phyloP scores from a whole-genome alignment of 2,329 filamentous ascomycete genomes.

The Cladosporium oxysporum region DNA sequence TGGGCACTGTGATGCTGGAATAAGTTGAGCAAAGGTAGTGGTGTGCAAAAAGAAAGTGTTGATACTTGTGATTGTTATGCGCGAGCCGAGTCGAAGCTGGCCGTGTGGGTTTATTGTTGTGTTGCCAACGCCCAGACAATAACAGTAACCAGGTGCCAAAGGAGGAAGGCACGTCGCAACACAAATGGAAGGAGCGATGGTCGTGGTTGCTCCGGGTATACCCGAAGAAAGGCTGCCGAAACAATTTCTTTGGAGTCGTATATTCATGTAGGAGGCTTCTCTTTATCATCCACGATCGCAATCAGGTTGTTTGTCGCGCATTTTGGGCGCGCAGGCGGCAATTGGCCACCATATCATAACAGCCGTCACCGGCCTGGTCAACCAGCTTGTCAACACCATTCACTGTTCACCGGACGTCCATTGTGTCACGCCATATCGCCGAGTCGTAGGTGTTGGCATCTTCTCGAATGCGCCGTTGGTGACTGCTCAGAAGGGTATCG shows the following conservation, averaged over 20 bases:
- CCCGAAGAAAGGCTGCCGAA: background rate
- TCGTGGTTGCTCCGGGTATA: background rate
- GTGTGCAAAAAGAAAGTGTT: background rate
- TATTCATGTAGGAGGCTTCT: background rate
- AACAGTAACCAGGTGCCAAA: background rate
- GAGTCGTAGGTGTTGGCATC: background rate
- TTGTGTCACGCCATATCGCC: background rate
- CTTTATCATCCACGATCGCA: background rate
- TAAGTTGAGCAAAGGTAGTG: background rate
- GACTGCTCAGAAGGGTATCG: slow-evolving; percentile 36
- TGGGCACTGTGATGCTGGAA: background rate
- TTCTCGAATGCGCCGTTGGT: background rate
- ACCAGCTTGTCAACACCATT: background rate
- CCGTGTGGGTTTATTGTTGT: background rate
- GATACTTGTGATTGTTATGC: background rate
- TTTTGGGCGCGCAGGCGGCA: background rate
- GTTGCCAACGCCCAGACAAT: background rate
- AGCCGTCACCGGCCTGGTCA: background rate
- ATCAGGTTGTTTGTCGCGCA: background rate
- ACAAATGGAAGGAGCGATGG: slow-evolving; percentile 11
- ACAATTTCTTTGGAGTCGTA: background rate
- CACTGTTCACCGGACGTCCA: background rate
- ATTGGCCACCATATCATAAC: background rate
- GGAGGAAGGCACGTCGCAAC: background rate
- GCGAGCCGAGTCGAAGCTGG: background rate